Base-by-base conservation (phyloP, 2,329 filamentous ascomycete species). In the Cladorrhinum sp. region DNA sequence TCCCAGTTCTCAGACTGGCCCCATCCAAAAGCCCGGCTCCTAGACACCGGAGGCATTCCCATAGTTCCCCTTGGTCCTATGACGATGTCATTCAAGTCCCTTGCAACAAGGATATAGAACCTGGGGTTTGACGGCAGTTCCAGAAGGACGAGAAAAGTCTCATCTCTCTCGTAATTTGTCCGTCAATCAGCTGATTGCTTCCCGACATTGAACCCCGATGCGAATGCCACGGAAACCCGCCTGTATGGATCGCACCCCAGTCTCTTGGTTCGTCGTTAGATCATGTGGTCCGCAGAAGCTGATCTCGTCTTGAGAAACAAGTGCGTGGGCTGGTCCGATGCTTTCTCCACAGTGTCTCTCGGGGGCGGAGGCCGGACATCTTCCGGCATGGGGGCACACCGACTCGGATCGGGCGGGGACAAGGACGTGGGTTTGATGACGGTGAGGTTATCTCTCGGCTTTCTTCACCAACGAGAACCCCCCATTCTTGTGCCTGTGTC, bases 131-230 rank as follows among this genome's bases (percentile, higher is more conserved):
- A 41, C 4, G 36, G 16, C 10, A 41, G 25, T 36, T 36, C n/a
- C 29, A 32, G 29, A 7, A 18, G 41, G 16, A 18, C 41, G 5
- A 8, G 10, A 45, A 45, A 22, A 18, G n/a, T 45, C 16, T 45
- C 41, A 45, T 7, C 36, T 45, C 54, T 64, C 54, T 64, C 59
- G 62, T 60, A 64, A 64, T 62, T 45, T 56, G 49, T 59, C 45
- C 53, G 41, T 57, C 54, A 32, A 52, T 61, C 59, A 57, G 59
- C 54, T 61, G 59, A 61, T 36, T 25, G 16, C 20, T 24, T 45
- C n/a, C 41, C 41, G 41, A 45, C 10, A 13, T 41, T n/a, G 36
- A 41, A n/a, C 36, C 5, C 36, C 16, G 16, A 41, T 4, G 12
- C 6, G 3, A 41, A 41, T 54, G 50, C 23, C 51, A 51, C 22